A percentile compares a stretch with the other conserved stretches of the same genome.
Evolutionary conservation across 345 rosid genomes (phyloP).

Genomic region (Eucalyptus marginata): DNA sequence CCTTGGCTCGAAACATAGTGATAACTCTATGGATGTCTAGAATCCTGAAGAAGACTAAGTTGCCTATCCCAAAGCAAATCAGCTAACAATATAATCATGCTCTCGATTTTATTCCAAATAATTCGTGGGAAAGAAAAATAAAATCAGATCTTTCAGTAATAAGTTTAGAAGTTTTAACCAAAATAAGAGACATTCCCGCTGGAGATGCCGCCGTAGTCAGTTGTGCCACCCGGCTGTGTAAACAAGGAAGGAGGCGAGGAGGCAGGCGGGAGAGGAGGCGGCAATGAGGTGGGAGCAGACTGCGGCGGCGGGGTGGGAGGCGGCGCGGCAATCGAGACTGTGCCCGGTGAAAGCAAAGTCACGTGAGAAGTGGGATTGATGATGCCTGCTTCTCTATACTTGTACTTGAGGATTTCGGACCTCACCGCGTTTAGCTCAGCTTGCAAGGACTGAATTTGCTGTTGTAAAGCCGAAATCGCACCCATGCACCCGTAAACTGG

Average conservation of each 20-base stretch:
- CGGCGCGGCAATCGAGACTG: constrained; percentile 44
- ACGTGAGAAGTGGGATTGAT: constrained; percentile 32
- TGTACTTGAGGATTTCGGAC: constrained; percentile 71
- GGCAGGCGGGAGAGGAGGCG: constrained; percentile 23
- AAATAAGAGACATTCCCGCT: constrained; percentile 66
- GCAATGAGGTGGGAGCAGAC: constrained; percentile 23
- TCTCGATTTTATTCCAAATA: background rate
- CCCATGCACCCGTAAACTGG: constrained; percentile 99
- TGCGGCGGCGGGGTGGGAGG: constrained; percentile 15
- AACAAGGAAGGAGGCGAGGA: constrained; percentile 54
- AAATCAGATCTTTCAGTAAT: constrained; percentile 13
- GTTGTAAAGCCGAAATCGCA: constrained; percentile 86
- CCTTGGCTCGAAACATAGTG: background rate
- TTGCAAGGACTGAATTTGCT: constrained; percentile 78
- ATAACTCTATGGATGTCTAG: background rate
- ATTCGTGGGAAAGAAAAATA: constrained; percentile 10
- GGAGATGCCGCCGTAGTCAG: constrained; percentile 51
- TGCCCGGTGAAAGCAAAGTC: constrained; percentile 38
- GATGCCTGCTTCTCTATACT: constrained; percentile 52
- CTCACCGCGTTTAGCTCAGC: constrained; percentile 67
- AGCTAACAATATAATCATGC: background rate
- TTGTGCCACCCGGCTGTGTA: constrained; percentile 12
- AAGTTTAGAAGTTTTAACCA: constrained; percentile 16
- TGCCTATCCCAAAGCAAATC: background rate
- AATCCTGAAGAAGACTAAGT: background rate